Base-by-base conservation (phyloP, 768 basidiomycete genomes). In the Hebeloma cylindrosporum region DNA sequence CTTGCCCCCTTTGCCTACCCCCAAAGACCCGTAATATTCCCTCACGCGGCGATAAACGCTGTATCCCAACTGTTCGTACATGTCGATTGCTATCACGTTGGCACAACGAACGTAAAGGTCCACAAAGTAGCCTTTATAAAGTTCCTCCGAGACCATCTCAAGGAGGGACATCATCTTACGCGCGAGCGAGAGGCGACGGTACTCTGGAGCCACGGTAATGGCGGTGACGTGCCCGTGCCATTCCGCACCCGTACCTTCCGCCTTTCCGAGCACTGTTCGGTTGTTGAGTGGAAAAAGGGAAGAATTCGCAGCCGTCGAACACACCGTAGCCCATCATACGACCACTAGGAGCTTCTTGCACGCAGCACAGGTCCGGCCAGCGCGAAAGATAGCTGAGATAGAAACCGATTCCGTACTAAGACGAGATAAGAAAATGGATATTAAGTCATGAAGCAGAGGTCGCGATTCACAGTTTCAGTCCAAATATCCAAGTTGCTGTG, bases 211-310 rank as follows among this genome's bases (percentile, higher is more conserved):
- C 43, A 99, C 93, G 4, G 93, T 92, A 38, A 99, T 72, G 0
- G 94, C 94, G 0, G 95, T 97, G 57, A 98, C 84, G 59, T 98
- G 96, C 0, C 93, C 95, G 58, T 93, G 92, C 82, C 88, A 92
- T 57, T 94, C 93, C 1, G 65, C 46, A 0, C 73, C 71, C 4
- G 64, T 51, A 2, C 93, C 93, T 64, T 96, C 93, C 1, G 93
- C 91, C 59, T 98, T 99, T 18, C 93, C 93, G 39, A 99, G 74
- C 55, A 97, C 96, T 97, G 57, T 30, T 26, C 14, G 28, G 11
- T 31, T 22, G 30, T 17, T 16, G 29, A 36, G 16, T 26, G 27
- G 22, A 34, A 10, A 34, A 29, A 17, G 43, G 22, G 42, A 20
- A 20, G 26, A 26, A 40, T 8, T n/a, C 16, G 48, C 22, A n/a